A percentile compares a stretch with the other conserved stretches of the same genome.
phyloP scores from a whole-genome alignment of 768 basidiomycete genomes.

The Phylloporus scabripes region DNA sequence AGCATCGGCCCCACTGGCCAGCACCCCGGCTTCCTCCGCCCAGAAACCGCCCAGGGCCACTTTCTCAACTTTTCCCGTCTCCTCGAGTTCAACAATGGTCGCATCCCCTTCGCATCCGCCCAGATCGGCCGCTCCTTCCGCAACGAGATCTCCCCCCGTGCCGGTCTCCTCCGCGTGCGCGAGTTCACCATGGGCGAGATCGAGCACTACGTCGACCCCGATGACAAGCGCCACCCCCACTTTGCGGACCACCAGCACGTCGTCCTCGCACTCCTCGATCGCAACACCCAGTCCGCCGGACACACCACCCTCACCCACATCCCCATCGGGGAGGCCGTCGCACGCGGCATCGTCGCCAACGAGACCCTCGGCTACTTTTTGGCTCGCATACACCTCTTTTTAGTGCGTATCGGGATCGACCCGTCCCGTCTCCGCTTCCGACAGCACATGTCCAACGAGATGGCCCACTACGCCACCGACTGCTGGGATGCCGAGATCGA shows the following conservation, averaged over 20 bases:
- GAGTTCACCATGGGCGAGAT: conserved; percentile 99
- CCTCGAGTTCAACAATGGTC: conserved; percentile 97
- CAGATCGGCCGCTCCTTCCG: conserved; percentile 95
- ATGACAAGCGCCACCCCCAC: conserved; percentile 80
- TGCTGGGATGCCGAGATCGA: conserved; percentile 99
- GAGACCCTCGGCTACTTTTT: conserved; percentile 98
- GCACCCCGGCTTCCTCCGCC: conserved; percentile 92
- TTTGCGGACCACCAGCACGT: conserved; percentile 79
- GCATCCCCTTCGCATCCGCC: conserved; percentile 94
- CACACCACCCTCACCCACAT: conserved; percentile 57
- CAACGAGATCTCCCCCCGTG: conserved; percentile 96
- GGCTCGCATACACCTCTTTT: conserved; percentile 85
- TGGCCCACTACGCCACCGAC: conserved; percentile 98
- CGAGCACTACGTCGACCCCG: conserved; percentile 97
- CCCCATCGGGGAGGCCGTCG: conserved; percentile 86
- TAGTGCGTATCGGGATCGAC: conserved; percentile 87
- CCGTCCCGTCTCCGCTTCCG: conserved; percentile 81
- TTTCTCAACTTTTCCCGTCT: conserved; percentile 97
- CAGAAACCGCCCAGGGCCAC: conserved; percentile 97
- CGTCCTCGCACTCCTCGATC: conserved; percentile 71
- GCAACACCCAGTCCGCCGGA: conserved; percentile 77
- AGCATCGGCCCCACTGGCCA: conserved; percentile 97
- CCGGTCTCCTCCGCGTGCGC: conserved; percentile 92
- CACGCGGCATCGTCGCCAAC: conserved; percentile 83
- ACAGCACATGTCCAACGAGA: conserved; percentile 98